Evolutionary conservation across 306 rosid species (phyloP).

Genomic region (Arachis hypogaea): DNA sequence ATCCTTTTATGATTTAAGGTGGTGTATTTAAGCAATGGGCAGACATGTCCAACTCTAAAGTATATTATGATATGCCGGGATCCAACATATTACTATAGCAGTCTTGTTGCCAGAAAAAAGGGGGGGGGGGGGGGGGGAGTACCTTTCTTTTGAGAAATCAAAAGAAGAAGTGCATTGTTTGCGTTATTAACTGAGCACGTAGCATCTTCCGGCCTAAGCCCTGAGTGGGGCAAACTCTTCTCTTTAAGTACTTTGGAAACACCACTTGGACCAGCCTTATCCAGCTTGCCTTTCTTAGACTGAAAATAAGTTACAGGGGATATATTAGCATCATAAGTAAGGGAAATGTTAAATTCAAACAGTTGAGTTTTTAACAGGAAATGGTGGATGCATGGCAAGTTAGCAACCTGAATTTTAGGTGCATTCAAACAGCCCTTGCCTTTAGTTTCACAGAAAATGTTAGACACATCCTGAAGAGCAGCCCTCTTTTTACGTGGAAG

Average conservation of each 20-base stretch:
- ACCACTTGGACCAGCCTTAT: conserved; percentile 43
- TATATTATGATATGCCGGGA: neutral
- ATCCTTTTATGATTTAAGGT: conserved; percentile 12
- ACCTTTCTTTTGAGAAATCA: conserved; percentile 60
- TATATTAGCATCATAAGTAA: conserved; percentile 21
- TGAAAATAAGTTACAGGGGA: conserved; percentile 35
- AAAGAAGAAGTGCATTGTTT: conserved; percentile 39
- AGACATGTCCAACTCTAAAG: conserved; percentile 3
- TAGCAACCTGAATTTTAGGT: conserved; percentile 67
- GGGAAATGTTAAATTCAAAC: neutral
- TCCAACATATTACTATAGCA: conserved; percentile 1
- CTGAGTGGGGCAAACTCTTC: conserved; percentile 18
- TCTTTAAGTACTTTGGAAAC: conserved; percentile 42
- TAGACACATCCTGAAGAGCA: conserved; percentile 75
- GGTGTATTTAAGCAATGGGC: conserved; percentile 24
- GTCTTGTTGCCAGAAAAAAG: neutral
- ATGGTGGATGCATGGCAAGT: conserved; percentile 46
- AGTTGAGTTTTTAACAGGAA: conserved; percentile 9
- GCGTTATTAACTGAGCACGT: conserved; percentile 35
- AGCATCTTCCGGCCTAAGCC: conserved; percentile 46
- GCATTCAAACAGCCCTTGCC: conserved; percentile 52
- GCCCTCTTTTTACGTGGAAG: conserved; percentile 62
- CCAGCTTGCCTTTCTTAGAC: conserved; percentile 60
- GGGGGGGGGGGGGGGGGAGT: conserved; percentile 19
- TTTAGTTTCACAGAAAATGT: conserved; percentile 56